Base-by-base conservation (phyloP, 768 basidiomycete species). In the Pleurotus platypus region DNA sequence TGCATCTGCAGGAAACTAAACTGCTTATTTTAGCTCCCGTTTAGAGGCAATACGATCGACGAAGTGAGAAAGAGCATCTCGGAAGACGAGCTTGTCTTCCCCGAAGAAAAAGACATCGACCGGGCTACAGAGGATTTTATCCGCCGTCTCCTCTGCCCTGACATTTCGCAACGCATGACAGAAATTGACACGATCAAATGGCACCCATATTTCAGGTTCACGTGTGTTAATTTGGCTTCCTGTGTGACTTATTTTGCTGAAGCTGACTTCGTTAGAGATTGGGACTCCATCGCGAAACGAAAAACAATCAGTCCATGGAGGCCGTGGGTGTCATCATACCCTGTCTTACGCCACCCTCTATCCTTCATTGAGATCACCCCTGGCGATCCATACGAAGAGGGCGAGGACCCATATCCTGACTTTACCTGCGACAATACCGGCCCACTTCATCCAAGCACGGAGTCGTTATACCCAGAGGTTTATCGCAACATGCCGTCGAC, bases 401-500 rank as follows among this genome's bases (percentile, higher is more conserved):
- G 6, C 15, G 35, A 11, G 6, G 39, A 54, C 22, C 51, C 51
- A 15, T 18, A 54, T 22, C 51, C 51, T 24, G n/a, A 20, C 11
- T 54, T 54, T 22, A 54, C n/a, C 3, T 54, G 39, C 8, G 39
- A 54, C 37, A 54, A 54, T 24, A 5, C 15, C 2, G 5, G 6
- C 3, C 51, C 51, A 6, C 37, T 22, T 11, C 24, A 22, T 40
- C 38, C 39, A 11, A 40, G 15, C 2, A 54, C 51, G 4, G 51
- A 54, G 22, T 35, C 11, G 8, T 26, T 54, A 5, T 39, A 48
- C 26, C 60, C 53, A 37, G 46, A 42, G 46, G 46, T 30, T 24
- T 9, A 16, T 46, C 43, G 60, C 57, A 60, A 59, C 61, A 57
- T 60, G 30, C 16, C 46, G 26, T 57, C 49, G 37, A 42, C 38